Conservation (phyloP, 179 eudicot genomes). For the Nepenthes alata region DNA sequence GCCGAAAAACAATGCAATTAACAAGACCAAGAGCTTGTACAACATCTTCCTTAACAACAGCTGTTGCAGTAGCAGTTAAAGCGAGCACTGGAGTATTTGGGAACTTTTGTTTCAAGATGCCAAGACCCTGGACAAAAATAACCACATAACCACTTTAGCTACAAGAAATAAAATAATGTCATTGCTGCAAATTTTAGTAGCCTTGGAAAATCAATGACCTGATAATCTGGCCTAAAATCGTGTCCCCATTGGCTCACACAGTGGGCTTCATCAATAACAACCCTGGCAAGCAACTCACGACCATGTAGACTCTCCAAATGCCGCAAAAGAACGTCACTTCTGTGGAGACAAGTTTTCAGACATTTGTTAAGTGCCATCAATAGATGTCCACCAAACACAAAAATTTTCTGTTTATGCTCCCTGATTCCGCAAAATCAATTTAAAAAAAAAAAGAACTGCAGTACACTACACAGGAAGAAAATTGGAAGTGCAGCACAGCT, state of each 20-base stretch:
- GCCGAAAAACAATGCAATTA: constrained; percentile 84
- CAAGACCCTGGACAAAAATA: constrained; percentile 57
- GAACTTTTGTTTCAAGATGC: constrained; percentile 83
- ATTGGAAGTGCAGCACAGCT: too few relatives aligned
- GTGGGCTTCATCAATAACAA: constrained; percentile 98
- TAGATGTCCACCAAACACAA: neutral
- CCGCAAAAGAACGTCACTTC: constrained; percentile 79
- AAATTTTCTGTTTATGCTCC: too few relatives aligned
- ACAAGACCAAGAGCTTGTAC: constrained; percentile 98
- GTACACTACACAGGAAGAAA: too few relatives aligned
- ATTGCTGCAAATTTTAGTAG: constrained; percentile 1
- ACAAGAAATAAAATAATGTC: neutral
- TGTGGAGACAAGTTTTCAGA: constrained; percentile 22
- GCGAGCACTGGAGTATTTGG: constrained; percentile 85
- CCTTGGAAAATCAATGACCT: constrained; percentile 32
- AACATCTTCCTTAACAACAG: constrained; percentile 97
- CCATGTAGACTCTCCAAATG: constrained; percentile 68
- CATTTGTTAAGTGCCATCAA: constrained; percentile 1
- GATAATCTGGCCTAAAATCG: constrained; percentile 98
- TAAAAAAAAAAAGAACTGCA: too few relatives aligned
- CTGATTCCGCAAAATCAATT: too few relatives aligned
- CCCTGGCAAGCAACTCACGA: constrained; percentile 62
- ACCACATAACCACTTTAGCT: constrained; percentile 1
- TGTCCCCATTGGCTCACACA: constrained; percentile 99
- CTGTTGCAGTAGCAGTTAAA: constrained; percentile 94